Evolutionary conservation across 805 yeast genomes (phyloP).

Genomic region (Metschnikowia proteae): DNA sequence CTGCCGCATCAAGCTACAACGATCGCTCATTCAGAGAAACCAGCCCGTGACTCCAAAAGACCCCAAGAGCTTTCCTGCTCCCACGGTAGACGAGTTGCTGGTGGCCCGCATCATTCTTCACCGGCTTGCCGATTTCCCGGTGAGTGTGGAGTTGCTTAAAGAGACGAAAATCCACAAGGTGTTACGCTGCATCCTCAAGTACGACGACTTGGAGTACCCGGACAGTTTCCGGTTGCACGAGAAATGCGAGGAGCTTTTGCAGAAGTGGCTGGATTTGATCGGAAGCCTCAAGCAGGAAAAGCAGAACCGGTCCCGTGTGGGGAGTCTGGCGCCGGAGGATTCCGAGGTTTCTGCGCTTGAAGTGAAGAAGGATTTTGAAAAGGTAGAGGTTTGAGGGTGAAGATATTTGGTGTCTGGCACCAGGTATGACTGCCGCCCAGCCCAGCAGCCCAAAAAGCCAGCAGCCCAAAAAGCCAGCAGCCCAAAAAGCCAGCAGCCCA

Average conservation of each 20-base stretch:
- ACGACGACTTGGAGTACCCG: slow-evolving; percentile 37
- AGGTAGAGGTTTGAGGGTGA: slow-evolving; percentile 6
- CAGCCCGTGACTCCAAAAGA: slow-evolving; percentile 38
- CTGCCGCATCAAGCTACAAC: slow-evolving; percentile 47
- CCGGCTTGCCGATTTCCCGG: slow-evolving; percentile 41
- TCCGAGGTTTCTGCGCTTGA: slow-evolving; percentile 13
- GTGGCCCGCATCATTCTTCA: slow-evolving; percentile 38
- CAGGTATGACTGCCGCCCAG: too few species aligned
- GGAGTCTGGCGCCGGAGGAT: slow-evolving; percentile 16
- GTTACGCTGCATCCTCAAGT: slow-evolving; percentile 43
- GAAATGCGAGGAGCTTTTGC: slow-evolving; percentile 38
- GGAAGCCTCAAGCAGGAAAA: slow-evolving; percentile 36
- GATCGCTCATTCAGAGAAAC: slow-evolving; percentile 45
- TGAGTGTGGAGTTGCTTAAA: slow-evolving; percentile 37
- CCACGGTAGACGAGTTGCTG: slow-evolving; percentile 43
- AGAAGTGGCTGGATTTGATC: slow-evolving; percentile 39
- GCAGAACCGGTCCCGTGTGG: slow-evolving; percentile 11
- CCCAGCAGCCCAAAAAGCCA: too few species aligned
- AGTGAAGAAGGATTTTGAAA: slow-evolving; percentile 7
- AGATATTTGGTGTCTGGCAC: too few species aligned
- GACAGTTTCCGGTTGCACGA: slow-evolving; percentile 46
- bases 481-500: too few species aligned
- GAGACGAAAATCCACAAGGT: slow-evolving; percentile 51
- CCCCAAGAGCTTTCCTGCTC: slow-evolving; percentile 32
- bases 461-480: too few species aligned